Evolutionary conservation across 768 basidiomycete species (phyloP).

Genomic region (Glaciozyma martinii): DNA sequence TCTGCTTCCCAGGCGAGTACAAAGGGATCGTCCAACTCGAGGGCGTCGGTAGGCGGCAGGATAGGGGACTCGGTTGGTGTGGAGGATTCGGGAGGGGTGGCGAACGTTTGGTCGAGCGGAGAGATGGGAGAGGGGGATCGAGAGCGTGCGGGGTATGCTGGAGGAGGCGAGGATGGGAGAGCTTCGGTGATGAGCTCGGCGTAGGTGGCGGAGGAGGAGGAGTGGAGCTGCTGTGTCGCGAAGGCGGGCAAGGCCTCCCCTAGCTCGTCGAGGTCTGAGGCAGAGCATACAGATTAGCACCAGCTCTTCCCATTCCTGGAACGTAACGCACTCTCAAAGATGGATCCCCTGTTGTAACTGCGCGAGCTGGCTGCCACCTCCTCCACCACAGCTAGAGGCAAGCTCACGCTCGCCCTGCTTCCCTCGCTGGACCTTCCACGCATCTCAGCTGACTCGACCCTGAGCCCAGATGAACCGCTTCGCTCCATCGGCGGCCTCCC

Average conservation of each 20-base stretch:
- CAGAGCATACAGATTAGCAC: not conserved
- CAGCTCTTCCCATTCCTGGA: not conserved
- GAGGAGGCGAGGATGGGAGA: not conserved
- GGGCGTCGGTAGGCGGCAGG: not conserved
- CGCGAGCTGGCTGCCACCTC: no score
- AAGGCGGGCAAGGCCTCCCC: not conserved
- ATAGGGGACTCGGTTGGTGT: not conserved
- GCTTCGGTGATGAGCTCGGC: not conserved
- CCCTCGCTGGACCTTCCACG: not conserved
- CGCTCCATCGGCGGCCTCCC: not conserved
- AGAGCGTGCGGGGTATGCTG: not conserved
- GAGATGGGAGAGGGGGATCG: not conserved
- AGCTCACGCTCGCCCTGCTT: no score
- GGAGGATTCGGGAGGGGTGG: not conserved
- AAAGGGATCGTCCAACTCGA: slow-evolving; percentile 13
- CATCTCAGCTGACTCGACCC: not conserved
- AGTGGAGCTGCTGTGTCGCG: not conserved
- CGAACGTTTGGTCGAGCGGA: not conserved
- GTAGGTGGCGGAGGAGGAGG: not conserved
- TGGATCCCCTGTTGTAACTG: not conserved
- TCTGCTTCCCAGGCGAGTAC: slow-evolving; percentile 28
- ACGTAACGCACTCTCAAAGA: not conserved
- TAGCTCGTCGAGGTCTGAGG: not conserved
- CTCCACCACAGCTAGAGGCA: no score
- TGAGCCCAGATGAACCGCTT: not conserved